Percentiles rank a stretch among this genome's conserved stretches.
Conservation (phyloP, 208 protist genomes). For the Trypanosomatidae sp. region DNA sequence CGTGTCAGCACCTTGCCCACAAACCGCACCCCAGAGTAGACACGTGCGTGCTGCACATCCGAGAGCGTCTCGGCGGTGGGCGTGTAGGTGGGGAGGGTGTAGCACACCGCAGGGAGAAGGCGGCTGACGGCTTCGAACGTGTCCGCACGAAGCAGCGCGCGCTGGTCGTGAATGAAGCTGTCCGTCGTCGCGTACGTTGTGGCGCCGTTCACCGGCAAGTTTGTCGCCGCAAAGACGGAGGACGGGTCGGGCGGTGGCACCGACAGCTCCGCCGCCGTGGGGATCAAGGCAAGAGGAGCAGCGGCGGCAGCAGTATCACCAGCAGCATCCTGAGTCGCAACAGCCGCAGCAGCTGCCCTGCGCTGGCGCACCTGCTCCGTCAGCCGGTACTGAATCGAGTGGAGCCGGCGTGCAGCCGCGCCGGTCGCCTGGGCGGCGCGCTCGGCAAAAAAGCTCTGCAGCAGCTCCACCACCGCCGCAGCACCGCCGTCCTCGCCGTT, state of each 20-base stretch:
- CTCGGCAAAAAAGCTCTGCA: conserved; percentile 20
- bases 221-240: conserved; percentile 62
- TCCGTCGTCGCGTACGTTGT: conserved; percentile 46
- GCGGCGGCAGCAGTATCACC: neutral
- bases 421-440: conserved; percentile 2
- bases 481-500: neutral
- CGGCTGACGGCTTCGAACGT: conserved; percentile 82
- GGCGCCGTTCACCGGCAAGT: conserved; percentile 69
- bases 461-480: conserved; percentile 20
- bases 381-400: conserved; percentile 12
- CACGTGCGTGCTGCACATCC: conserved; percentile 69
- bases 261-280: conserved; percentile 53
- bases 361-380: neutral
- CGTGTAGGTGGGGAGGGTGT: conserved; percentile 53
- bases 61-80: conserved; percentile 53
- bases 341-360: neutral
- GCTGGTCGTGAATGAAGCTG: conserved; percentile 72
- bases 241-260: conserved; percentile 50
- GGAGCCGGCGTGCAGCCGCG: conserved; percentile 18
- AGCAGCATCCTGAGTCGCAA: neutral
- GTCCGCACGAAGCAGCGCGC: conserved; percentile 79
- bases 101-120: conserved; percentile 65
- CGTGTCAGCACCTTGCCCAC: conserved; percentile 71
- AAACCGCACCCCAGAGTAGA: conserved; percentile 64
- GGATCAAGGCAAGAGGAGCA: conserved; percentile 42